Evolutionary conservation across 108 stramenopile species (phyloP).

Genomic region (Skeletonema marinoi): DNA sequence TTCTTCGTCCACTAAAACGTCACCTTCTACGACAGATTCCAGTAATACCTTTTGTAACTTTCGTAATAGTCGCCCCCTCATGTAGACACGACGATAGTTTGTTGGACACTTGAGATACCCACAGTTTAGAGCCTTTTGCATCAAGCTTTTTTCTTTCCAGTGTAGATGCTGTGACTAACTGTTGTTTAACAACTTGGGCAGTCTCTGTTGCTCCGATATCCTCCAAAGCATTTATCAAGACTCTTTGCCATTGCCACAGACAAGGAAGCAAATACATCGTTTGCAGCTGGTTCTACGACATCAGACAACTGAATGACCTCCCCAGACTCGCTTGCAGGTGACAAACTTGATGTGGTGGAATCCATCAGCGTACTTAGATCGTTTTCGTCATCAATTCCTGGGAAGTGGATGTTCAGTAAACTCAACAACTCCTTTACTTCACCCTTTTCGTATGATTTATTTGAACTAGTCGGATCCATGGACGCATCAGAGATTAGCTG

Average conservation of each 20-base stretch:
- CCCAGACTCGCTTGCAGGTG: neutral
- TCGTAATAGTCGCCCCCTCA: conserved; percentile 4
- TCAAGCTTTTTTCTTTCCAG: conserved; percentile 7
- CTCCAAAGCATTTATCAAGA: conserved; percentile 30
- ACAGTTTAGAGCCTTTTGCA: conserved; percentile 7
- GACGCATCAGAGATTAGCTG: conserved; percentile 18
- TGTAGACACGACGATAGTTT: conserved; percentile 3
- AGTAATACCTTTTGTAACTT: conserved; percentile 27
- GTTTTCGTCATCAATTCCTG: conserved; percentile 23
- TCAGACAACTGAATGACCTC: neutral
- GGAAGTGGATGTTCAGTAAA: conserved; percentile 17
- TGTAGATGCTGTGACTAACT: neutral
- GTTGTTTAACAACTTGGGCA: conserved; percentile 2
- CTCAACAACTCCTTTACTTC: conserved; percentile 5
- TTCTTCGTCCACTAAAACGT: conserved; percentile 9
- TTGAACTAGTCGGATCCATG: conserved; percentile 19
- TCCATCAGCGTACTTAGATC: neutral
- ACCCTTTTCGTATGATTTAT: conserved; percentile 6
- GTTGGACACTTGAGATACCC: conserved; percentile 27
- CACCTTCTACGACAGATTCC: neutral
- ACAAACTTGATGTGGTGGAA: neutral
- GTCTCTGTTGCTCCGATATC: conserved; percentile 12
- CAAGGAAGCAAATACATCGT: conserved; percentile 7
- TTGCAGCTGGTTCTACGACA: neutral
- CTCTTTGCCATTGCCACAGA: conserved; percentile 38